Conservation (phyloP, 768 basidiomycete genomes). For the Leccinum ochraceum region DNA sequence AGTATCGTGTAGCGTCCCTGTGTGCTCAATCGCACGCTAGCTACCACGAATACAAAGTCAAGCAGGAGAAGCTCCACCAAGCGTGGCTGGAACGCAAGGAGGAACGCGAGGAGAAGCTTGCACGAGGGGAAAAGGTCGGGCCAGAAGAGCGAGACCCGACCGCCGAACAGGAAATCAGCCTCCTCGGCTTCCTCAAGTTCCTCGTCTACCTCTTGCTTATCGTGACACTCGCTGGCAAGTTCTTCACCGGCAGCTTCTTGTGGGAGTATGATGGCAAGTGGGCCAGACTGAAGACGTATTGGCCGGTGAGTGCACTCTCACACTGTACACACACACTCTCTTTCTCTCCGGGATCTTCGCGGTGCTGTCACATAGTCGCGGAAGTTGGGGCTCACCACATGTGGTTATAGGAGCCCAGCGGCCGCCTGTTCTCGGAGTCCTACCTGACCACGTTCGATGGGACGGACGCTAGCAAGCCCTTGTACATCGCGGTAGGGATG, state of each 20-base stretch:
- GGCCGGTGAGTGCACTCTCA: constrained; percentile 49
- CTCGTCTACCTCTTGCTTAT: constrained; percentile 56
- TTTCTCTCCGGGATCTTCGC: background rate
- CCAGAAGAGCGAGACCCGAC: constrained; percentile 77
- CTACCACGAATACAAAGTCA: constrained; percentile 65
- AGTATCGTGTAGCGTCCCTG: background rate
- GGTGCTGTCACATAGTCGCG: background rate
- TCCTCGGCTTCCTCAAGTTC: constrained; percentile 69
- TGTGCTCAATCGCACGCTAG: constrained; percentile 36
- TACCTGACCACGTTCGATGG: constrained; percentile 74
- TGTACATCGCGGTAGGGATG: constrained; percentile 78
- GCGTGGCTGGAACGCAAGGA: constrained; percentile 72
- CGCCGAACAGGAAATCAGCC: constrained; percentile 62
- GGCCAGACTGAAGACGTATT: constrained; percentile 57
- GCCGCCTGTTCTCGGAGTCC: constrained; percentile 74
- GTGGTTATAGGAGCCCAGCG: constrained; percentile 45
- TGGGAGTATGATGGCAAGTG: constrained; percentile 82
- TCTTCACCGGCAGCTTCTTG: constrained; percentile 81
- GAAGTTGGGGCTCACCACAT: background rate
- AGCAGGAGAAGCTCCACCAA: constrained; percentile 58
- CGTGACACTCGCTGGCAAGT: constrained; percentile 67
- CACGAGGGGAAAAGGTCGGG: constrained; percentile 70
- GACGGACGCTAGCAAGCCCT: constrained; percentile 55
- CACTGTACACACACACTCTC: background rate
- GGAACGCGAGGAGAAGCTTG: constrained; percentile 71